Conservation (phyloP, 2,329 filamentous ascomycete species). For the Botrytis porri region DNA sequence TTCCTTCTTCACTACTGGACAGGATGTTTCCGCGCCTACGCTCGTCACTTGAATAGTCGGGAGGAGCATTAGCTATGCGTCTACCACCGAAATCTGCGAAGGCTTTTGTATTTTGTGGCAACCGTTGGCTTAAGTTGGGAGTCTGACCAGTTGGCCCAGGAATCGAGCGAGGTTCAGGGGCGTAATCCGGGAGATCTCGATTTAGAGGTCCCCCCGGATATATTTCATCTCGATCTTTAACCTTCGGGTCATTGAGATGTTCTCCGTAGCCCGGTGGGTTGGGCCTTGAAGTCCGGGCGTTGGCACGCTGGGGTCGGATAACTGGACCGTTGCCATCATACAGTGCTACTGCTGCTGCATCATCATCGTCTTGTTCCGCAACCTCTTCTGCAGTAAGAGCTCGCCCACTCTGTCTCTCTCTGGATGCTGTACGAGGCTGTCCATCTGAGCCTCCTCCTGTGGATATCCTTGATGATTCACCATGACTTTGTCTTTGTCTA, state of each 20-base stretch:
- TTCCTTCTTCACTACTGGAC: neutral
- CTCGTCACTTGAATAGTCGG: neutral
- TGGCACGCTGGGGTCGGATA: too few relatives aligned
- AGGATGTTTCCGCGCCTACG: neutral
- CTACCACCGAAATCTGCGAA: neutral
- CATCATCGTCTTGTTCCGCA: neutral
- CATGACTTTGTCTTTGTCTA: neutral
- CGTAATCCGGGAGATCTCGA: neutral
- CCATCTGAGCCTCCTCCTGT: neutral
- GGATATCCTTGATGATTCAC: neutral
- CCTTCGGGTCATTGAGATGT: too few relatives aligned
- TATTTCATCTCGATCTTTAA: too few relatives aligned
- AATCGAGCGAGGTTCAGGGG: accelerated
- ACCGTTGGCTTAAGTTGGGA: neutral
- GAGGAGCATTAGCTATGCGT: neutral
- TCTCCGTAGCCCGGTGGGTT: neutral
- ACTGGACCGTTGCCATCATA: neutral
- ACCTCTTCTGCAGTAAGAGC: neutral
- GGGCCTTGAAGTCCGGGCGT: too few relatives aligned
- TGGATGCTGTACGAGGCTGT: neutral
- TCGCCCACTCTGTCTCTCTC: neutral
- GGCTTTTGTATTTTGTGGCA: too few relatives aligned
- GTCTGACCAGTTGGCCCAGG: neutral
- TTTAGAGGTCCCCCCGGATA: neutral
- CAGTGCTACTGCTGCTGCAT: neutral